Percentiles rank a stretch among this genome's conserved stretches.
Conservation (phyloP, 352 stramenopile species). For the Salisapilia sapeloensis region DNA sequence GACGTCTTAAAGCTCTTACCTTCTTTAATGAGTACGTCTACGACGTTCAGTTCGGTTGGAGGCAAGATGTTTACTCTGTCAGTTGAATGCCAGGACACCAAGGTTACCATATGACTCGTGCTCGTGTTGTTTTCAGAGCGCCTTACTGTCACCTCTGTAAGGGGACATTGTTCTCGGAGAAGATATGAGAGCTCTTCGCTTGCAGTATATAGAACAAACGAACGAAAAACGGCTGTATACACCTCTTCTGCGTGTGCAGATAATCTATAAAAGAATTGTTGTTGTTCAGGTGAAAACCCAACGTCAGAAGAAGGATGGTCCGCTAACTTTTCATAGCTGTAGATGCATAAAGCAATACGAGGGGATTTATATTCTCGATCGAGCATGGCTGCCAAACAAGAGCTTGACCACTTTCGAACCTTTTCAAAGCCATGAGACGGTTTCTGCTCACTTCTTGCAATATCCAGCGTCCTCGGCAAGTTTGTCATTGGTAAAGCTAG, state of each 20-base stretch:
- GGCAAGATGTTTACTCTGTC: no score
- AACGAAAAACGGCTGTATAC: conserved; percentile 29
- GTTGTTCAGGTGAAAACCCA: conserved; percentile 33
- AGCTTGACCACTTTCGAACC: conserved; percentile 24
- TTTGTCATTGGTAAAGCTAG: conserved; percentile 58
- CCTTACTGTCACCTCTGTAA: conserved; percentile 27
- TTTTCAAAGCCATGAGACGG: conserved; percentile 31
- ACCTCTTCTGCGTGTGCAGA: conserved; percentile 24
- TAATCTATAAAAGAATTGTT: conserved; percentile 35
- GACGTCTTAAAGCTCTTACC: no score
- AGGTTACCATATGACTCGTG: no score
- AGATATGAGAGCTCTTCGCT: conserved; percentile 24
- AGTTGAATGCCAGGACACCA: no score
- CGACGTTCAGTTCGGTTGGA: no score
- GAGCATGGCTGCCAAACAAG: conserved; percentile 46
- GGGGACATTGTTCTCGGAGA: conserved; percentile 20
- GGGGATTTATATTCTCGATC: conserved; percentile 11
- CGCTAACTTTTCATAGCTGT: conserved; percentile 10
- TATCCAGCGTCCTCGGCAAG: conserved; percentile 39
- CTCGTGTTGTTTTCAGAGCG: no score
- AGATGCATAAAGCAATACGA: conserved; percentile 34
- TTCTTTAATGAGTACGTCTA: no score
- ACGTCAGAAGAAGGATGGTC: background rate
- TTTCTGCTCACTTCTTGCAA: conserved; percentile 16
- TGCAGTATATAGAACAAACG: conserved; percentile 36